Evolutionary conservation across 768 basidiomycete genomes (phyloP).

Genomic region (Tephrocybe sp.): DNA sequence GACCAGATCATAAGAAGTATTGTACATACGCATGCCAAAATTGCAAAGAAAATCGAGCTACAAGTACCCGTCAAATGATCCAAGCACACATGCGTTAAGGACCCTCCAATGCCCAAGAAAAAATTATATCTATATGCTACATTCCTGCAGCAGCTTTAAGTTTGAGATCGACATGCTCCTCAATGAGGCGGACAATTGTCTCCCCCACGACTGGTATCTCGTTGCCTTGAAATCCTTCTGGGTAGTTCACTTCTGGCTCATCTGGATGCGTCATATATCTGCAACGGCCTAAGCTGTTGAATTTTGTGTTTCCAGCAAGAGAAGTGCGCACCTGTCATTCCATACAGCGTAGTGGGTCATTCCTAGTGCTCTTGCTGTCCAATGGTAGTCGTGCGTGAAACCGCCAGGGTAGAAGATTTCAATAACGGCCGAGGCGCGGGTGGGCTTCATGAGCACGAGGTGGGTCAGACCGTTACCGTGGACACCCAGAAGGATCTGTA

Average conservation of each 20-base stretch:
- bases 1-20: too few relatives aligned
- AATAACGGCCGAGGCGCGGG: constrained; percentile 75
- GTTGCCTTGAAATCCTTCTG: constrained; percentile 83
- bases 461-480: constrained; percentile 86
- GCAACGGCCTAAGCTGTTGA: background rate
- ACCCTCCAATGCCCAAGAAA: too few relatives aligned
- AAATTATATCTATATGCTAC: too few relatives aligned
- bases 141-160: too few relatives aligned
- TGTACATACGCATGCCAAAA: too few relatives aligned
- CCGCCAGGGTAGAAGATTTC: constrained; percentile 83
- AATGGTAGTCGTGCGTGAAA: constrained; percentile 86
- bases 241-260: constrained; percentile 60
- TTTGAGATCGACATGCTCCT: constrained; percentile 50
- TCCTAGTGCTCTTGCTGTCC: constrained; percentile 73
- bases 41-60: too few relatives aligned
- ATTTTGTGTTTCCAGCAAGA: background rate
- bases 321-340: constrained; percentile 68
- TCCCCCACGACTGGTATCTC: constrained; percentile 74
- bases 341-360: constrained; percentile 77
- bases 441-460: constrained; percentile 81
- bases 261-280: constrained; percentile 40
- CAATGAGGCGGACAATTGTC: constrained; percentile 65
- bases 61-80: too few relatives aligned
- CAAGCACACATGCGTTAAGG: too few relatives aligned
- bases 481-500: constrained; percentile 66